Base-by-base conservation (phyloP, 257 asterid species). In the Ilex aquifolium region DNA sequence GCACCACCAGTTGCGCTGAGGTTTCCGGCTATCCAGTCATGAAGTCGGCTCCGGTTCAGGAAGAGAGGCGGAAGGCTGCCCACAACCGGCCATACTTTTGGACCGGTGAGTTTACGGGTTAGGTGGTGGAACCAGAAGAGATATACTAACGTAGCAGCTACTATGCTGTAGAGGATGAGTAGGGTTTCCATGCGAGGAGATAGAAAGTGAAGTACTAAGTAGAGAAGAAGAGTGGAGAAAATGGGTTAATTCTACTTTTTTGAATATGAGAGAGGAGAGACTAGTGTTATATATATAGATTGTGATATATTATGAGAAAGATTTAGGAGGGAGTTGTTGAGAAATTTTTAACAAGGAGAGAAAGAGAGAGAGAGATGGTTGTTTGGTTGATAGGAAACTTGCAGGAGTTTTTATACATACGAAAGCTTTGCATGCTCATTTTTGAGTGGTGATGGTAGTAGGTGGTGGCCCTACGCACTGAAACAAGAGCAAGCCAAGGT, bases 21-120 rank as follows among this genome's bases (percentile, higher is more conserved):
- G 77, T 85, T 87, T 7, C 77, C 78, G 42, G 94, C 77, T 7
- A 89, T 77, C 97, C 97, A 89, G 31, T 89, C 97, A 29, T 89
- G 95, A 66, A 89, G 63, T 32, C 91, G 71, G 8, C 85, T 56
- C 36, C 94, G 70, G 75, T 87, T 89, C 54, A 75, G 29, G 86
- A 77, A 86, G 0, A 86, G 76, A 48, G 69, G 57, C 1, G 97
- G 95, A 63, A 89, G 91, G 52, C 94, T 84, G 11, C 95, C 97
- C 7, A 87, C 80, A 7, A 89, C 27, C 0, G 97, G 97, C 85
- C 83, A 78, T 7, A 69, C 86, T 29, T 73, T 76, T 0, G 95
- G 97, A 6, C 97, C 97, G 66, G 67, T 78, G 59, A 89, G 91
- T 31, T 75, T 79, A 7, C 84, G 75, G 10, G 94, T 80, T 2